Evolutionary conservation across 495 filamentous ascomycete genomes (phyloP).

Genomic region (Pseudoneurospora amorphoporcata): DNA sequence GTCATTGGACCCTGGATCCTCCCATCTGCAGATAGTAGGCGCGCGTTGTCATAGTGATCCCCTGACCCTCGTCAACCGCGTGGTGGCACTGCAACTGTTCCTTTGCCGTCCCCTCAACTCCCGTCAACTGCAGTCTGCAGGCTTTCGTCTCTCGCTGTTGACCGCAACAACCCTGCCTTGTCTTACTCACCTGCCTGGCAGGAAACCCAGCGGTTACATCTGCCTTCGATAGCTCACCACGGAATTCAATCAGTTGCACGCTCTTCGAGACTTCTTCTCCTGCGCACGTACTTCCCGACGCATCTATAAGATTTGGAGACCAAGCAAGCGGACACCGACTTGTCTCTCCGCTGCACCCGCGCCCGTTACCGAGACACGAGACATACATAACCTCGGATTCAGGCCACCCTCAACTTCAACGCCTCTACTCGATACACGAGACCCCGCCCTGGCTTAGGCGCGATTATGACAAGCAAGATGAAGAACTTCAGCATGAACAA

Average conservation of each 20-base stretch:
- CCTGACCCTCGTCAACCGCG: background rate
- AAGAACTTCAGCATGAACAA: slow-evolving; percentile 44
- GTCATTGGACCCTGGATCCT: background rate
- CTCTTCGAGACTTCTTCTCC: background rate
- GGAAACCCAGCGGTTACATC: background rate
- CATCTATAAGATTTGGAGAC: background rate
- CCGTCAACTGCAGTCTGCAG: background rate
- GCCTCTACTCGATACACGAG: background rate
- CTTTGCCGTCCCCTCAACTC: background rate
- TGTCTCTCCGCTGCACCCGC: background rate
- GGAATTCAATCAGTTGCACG: background rate
- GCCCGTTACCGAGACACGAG: background rate
- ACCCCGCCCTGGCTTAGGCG: background rate
- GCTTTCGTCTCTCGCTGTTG: background rate
- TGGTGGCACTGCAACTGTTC: background rate
- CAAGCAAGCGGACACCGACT: background rate
- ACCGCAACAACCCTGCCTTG: background rate
- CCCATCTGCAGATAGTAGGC: background rate
- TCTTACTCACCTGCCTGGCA: background rate
- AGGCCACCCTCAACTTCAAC: background rate
- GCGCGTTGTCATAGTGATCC: background rate
- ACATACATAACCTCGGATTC: background rate
- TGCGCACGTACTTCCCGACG: background rate
- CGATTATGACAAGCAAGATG: slow-evolving; percentile 22
- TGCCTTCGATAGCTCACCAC: background rate